Evolutionary conservation across 2,329 filamentous ascomycete genomes (phyloP), one percentile per base, ranked within the genome.

Genomic region (Echinosphaeria canescens): DNA sequence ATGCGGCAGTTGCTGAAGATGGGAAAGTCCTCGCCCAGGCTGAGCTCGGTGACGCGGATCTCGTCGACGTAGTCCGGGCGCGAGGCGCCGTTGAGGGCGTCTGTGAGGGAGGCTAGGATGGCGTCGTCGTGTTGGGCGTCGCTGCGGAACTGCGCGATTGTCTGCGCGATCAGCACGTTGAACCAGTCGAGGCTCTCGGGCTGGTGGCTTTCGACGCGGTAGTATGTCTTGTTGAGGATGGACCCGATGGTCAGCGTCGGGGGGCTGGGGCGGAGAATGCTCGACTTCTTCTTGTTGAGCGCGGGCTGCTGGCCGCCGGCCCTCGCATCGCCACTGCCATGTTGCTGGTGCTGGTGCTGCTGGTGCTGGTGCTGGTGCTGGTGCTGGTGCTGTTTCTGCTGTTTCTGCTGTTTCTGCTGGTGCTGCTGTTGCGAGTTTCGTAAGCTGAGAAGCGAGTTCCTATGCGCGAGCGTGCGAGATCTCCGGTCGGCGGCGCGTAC

Each of bases 1-100:
- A 98, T 76, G 31, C 88, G 71, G 43, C 88, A 95, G 48, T 98
- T 98, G 54, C 84, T 93, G 48, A 98, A 91, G 28, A 98, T 98
- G 15, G 88, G 88, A 36, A 95, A 98, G 40, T 98, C 88, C 40
- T 98, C 88, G 16, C 88, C 88, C 4, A 98, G 57, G 27, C 75
- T 90, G 32, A 98, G 70, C 50, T 98, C 85, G 3, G 84, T 92
- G 28, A 98, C 79, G 15, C 73, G 74, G 34, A 98, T 95, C 42
- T 88, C 78, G 44, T 91, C 85, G 17, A 98, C 59, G 47, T 91
- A 98, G 36, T 84, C 78, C 1, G 88, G 88, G 29, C 88, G 75
- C 24, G 71, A 71, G 9, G 67, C 62, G n/a, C 84, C 75, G 41
- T 98, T 98, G 30, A 98, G 58, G 0, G 85, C 66, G 28, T 79